Conservation (phyloP, 495 filamentous ascomycete genomes). For the Podospora appendiculata region DNA sequence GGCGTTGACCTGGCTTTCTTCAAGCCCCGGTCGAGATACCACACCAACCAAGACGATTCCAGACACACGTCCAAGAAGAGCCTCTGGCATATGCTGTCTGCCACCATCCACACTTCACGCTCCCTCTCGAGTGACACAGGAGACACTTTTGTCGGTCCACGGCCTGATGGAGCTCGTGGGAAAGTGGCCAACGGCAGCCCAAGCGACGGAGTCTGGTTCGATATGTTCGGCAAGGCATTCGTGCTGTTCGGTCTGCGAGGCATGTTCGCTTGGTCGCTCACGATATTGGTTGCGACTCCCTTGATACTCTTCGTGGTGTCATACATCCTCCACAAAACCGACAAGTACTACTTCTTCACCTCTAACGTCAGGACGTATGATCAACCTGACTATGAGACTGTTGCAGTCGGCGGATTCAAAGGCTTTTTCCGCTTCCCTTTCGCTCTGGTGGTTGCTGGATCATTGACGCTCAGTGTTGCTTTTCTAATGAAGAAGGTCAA, state of each 20-base stretch:
- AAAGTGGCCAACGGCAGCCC: slow-evolving; percentile 62
- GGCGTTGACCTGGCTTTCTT: slow-evolving; percentile 90
- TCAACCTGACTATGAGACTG: slow-evolving; percentile 49
- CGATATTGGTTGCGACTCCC: slow-evolving; percentile 69
- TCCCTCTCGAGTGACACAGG: slow-evolving; percentile 63
- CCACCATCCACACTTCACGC: slow-evolving; percentile 63
- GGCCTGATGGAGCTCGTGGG: slow-evolving; percentile 43
- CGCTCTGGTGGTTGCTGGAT: slow-evolving; percentile 60
- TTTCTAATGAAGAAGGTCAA: slow-evolving; percentile 77
- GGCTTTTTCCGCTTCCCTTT: slow-evolving; percentile 82
- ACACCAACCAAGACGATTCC: slow-evolving; percentile 84
- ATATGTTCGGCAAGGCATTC: slow-evolving; percentile 76
- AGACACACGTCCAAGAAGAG: slow-evolving; percentile 67
- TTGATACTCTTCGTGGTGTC: slow-evolving; percentile 60
- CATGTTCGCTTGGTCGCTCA: slow-evolving; percentile 80
- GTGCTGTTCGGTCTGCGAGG: slow-evolving; percentile 72
- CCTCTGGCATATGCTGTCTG: slow-evolving; percentile 91
- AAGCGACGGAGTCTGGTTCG: slow-evolving; percentile 81
- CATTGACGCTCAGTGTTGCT: slow-evolving; percentile 61
- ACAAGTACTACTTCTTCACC: slow-evolving; percentile 75
- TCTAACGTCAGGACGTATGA: slow-evolving; percentile 48
- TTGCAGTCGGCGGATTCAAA: slow-evolving; percentile 65
- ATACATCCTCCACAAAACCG: slow-evolving; percentile 58
- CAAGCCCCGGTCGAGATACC: slow-evolving; percentile 77
- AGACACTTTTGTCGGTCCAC: slow-evolving; percentile 53